A percentile compares a stretch with the other conserved stretches of the same genome.
Conservation (phyloP, 2,329 filamentous ascomycete species). For the Acephala macrosclerotiorum region DNA sequence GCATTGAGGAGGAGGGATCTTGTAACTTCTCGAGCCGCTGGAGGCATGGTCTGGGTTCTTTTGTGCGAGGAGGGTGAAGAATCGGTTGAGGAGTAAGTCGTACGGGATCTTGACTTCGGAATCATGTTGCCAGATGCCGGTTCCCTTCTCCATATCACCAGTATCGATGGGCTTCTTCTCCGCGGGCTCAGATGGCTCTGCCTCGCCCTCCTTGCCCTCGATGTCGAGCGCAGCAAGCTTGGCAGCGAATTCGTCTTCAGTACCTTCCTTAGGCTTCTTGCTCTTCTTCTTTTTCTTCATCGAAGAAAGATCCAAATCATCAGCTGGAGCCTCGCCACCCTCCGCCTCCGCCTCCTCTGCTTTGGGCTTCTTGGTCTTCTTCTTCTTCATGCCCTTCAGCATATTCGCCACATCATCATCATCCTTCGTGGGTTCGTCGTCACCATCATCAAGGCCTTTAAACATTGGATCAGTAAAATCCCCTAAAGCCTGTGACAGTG, state of each 20-base stretch:
- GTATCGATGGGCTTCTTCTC: slow-evolving; percentile 39
- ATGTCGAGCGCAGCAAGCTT: slow-evolving; percentile 44
- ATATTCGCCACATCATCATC: slow-evolving; percentile 69
- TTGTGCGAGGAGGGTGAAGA: slow-evolving; percentile 93
- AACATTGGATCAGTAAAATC: slow-evolving; percentile 60
- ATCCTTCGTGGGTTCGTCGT: slow-evolving; percentile 42
- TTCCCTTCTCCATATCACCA: slow-evolving; percentile 47
- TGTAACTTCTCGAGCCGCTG: slow-evolving; percentile 92
- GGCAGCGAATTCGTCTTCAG: slow-evolving; percentile 45
- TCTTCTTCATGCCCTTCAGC: slow-evolving; percentile 76
- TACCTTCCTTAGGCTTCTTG: slow-evolving; percentile 45
- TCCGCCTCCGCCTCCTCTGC: slow-evolving; percentile 69
- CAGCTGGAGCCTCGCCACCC: slow-evolving; percentile 59
- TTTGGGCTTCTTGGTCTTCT: slow-evolving; percentile 86
- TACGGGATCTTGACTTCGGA: slow-evolving; percentile 72
- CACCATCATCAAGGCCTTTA: slow-evolving; percentile 47
- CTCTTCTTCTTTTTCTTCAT: slow-evolving; percentile 48
- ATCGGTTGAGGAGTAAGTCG: slow-evolving; percentile 84
- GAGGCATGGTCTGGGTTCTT: slow-evolving; percentile 96
- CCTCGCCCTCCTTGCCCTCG: slow-evolving; percentile 41
- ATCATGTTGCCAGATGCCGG: slow-evolving; percentile 47
- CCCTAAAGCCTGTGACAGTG: slow-evolving; percentile 59
- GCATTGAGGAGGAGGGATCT: slow-evolving; percentile 98
- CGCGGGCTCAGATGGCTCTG: slow-evolving; percentile 26
- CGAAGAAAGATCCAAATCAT: slow-evolving; percentile 52